Percentiles rank a stretch among this genome's conserved stretches.
These are phyloP conservation scores for Penicillium longicatenatum DNA, from an alignment of 495 filamentous ascomycete genomes.

Conservation along the genomic window DNA sequence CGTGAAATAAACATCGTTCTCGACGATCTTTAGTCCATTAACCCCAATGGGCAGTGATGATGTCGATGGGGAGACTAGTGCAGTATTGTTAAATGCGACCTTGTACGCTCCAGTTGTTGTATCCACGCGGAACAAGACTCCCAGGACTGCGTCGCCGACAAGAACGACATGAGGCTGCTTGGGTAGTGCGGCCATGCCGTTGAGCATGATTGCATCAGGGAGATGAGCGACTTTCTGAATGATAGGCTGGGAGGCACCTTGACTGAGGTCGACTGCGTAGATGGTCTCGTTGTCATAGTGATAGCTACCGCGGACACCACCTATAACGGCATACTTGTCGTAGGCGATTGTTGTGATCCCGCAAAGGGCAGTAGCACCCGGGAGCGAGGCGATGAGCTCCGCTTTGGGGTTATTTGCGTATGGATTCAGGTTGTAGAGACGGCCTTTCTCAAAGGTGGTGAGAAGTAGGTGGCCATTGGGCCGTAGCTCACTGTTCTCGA, in stretches of 20 bases:
- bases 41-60: conserved; percentile 36
- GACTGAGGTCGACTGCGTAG: conserved; percentile 36
- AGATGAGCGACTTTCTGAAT: conserved; percentile 31
- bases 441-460: conserved; percentile 35
- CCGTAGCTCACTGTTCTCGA: conserved; percentile 50
- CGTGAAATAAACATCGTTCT: conserved; percentile 41
- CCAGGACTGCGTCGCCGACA: conserved; percentile 40
- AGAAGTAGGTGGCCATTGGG: conserved; percentile 48
- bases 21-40: conserved; percentile 40
- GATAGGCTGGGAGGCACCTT: conserved; percentile 18
- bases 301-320: conserved; percentile 35
- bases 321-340: conserved; percentile 43
- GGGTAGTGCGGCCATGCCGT: conserved; percentile 38
- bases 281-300: conserved; percentile 27
- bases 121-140: conserved; percentile 42
- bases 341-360: conserved; percentile 42
- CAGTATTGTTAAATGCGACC: conserved; percentile 27
- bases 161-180: conserved; percentile 25
- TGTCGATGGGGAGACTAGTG: conserved; percentile 16
- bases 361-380: conserved; percentile 30
- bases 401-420: conserved; percentile 23
- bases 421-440: conserved; percentile 31
- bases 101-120: conserved; percentile 37
- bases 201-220: conserved; percentile 40
- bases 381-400: conserved; percentile 41